Percentiles rank a stretch among this genome's conserved stretches.
Conservation (phyloP, 202 grass and related monocot genomes). For the Dendrocalamus latiflorus region DNA sequence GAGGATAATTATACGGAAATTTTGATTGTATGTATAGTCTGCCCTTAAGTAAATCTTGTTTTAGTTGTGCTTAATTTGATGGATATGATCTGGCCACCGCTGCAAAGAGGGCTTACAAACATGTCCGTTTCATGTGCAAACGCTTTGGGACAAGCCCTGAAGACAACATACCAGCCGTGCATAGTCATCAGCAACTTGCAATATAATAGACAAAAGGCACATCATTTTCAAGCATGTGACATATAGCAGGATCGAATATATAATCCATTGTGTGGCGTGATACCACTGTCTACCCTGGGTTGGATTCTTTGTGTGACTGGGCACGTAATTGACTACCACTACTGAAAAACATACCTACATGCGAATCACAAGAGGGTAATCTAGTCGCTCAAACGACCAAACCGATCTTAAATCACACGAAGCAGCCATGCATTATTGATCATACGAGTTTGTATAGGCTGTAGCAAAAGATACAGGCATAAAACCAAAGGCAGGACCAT, state of each 20-base stretch:
- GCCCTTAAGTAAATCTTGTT: no score
- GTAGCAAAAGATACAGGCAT: no score
- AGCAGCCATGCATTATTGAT: no score
- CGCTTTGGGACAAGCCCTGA: not conserved
- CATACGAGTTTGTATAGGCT: no score
- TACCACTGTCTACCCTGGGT: not conserved
- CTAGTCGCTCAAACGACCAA: no score
- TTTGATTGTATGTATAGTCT: no score
- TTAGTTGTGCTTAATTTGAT: not conserved
- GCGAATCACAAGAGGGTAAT: no score
- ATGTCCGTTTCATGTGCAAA: not conserved
- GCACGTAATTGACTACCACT: no score
- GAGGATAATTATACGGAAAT: no score
- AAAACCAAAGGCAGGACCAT: no score
- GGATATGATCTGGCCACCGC: not conserved
- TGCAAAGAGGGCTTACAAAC: not conserved
- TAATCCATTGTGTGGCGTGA: constrained; percentile 2
- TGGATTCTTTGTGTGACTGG: not conserved
- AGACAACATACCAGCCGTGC: not conserved
- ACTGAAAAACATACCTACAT: no score
- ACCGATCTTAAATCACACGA: no score
- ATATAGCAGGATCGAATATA: constrained; percentile 18
- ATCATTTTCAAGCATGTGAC: constrained; percentile 42
- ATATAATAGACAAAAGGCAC: not conserved
- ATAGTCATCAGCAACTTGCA: constrained; percentile 22